phyloP scores from a whole-genome alignment of 192 early-diverging fungal genomes.

The Coemansia sp. region DNA sequence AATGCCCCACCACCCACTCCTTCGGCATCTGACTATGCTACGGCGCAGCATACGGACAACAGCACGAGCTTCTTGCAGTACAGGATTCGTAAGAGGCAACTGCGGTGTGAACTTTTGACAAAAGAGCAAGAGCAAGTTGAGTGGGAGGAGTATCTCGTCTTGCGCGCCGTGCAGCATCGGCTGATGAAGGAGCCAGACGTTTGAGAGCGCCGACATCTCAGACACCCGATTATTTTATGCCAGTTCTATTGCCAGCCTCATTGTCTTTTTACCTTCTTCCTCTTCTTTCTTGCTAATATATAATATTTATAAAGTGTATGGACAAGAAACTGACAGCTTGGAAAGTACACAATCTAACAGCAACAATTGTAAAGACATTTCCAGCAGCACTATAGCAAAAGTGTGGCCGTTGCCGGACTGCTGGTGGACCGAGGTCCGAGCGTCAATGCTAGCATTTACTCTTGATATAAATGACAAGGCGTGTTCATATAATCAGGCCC shows the following conservation, averaged over 20 bases:
- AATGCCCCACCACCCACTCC: not conserved
- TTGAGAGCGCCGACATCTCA: constrained; percentile 2
- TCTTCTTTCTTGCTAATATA: not conserved
- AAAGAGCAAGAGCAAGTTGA: constrained; percentile 42
- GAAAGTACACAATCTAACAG: not conserved
- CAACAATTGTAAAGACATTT: not conserved
- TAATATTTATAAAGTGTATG: not conserved
- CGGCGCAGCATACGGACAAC: not conserved
- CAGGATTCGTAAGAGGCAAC: constrained; percentile 2
- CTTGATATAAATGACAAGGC: not conserved
- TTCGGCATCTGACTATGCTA: not conserved
- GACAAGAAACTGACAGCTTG: not conserved
- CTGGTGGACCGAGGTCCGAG: not conserved
- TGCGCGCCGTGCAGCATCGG: constrained; percentile 42
- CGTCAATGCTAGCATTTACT: not conserved
- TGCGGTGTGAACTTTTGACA: constrained; percentile 40
- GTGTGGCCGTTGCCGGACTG: not conserved
- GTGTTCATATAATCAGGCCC: not conserved
- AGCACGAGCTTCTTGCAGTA: constrained; percentile 12
- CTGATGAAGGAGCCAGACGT: constrained; percentile 31
- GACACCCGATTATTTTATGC: not conserved
- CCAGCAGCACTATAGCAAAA: not conserved
- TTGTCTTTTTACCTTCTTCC: not conserved
- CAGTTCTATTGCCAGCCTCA: not conserved
- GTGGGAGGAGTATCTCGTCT: constrained; percentile 55